These are phyloP conservation scores for Wickerhamiella sorbophila DNA, from an alignment of 805 yeast species.

Conservation along the genomic window DNA sequence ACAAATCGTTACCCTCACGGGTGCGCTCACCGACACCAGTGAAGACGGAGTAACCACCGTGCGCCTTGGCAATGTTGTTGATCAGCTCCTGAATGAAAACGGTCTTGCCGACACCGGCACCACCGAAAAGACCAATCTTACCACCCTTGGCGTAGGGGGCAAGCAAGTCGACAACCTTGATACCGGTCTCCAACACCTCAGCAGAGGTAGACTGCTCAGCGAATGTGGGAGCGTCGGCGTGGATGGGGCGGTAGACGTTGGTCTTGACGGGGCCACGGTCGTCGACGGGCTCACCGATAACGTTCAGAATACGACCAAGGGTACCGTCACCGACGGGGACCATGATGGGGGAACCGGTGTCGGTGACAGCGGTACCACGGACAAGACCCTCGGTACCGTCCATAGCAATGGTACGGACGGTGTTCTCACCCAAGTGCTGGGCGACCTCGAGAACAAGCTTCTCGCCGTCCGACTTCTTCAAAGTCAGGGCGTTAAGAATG, in stretches of 20 bases:
- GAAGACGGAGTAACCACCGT: conserved; percentile 99
- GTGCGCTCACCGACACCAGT: conserved; percentile 99
- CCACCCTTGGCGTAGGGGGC: conserved; percentile 99
- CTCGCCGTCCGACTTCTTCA: conserved; percentile 58
- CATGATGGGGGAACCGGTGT: conserved; percentile 97
- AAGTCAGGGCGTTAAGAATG: conserved; percentile 89
- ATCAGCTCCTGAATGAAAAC: conserved; percentile 98
- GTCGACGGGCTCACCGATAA: conserved; percentile 97
- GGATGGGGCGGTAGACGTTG: conserved; percentile 92
- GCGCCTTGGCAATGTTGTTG: conserved; percentile 99
- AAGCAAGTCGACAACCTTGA: conserved; percentile 96
- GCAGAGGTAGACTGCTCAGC: conserved; percentile 96
- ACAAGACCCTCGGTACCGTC: conserved; percentile 99
- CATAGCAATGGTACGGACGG: conserved; percentile 99
- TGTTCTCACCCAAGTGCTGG: conserved; percentile 99
- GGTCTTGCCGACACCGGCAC: conserved; percentile 99
- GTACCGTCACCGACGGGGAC: conserved; percentile 99
- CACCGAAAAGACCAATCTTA: conserved; percentile 99
- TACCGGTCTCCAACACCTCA: conserved; percentile 98
- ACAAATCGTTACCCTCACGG: conserved; percentile 99
- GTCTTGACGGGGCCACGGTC: conserved; percentile 97
- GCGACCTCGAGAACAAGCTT: conserved; percentile 93
- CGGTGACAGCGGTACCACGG: conserved; percentile 83
- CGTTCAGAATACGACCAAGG: conserved; percentile 96
- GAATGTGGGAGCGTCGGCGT: conserved; percentile 94